phyloP scores from a whole-genome alignment of 306 rosid genomes.

The Castanea mollissima region DNA sequence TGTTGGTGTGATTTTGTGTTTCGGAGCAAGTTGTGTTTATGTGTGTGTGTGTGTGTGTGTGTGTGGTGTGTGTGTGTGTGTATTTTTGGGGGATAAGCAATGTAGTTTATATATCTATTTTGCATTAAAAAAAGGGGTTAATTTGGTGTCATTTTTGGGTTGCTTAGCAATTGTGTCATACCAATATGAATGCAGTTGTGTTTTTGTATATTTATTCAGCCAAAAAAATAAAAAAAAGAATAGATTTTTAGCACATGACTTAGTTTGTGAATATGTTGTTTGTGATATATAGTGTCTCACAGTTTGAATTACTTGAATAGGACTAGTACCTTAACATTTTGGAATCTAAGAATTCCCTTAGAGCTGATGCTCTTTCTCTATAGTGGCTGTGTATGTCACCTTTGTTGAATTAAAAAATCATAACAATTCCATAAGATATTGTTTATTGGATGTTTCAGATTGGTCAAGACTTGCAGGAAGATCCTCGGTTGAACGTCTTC shows the following conservation, averaged over 20 bases:
- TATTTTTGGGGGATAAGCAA: too few relatives aligned
- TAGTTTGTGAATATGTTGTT: not conserved
- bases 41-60: too few relatives aligned
- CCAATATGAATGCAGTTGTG: not conserved
- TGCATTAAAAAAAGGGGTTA: too few relatives aligned
- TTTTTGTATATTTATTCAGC: not conserved
- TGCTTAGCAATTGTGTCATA: too few relatives aligned
- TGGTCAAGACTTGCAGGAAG: conserved; percentile 63
- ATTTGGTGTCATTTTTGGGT: too few relatives aligned
- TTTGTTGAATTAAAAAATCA: too few relatives aligned
- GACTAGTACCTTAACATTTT: not conserved
- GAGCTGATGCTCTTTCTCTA: not conserved
- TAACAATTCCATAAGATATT: not conserved
- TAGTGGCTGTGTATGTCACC: not conserved
- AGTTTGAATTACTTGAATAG: not conserved
- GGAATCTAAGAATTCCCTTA: not conserved
- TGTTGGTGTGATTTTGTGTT: too few relatives aligned
- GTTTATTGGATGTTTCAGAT: conserved; percentile 47
- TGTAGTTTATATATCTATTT: too few relatives aligned
- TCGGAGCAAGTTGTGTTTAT: too few relatives aligned
- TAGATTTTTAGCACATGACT: not conserved
- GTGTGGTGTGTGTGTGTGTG: too few relatives aligned
- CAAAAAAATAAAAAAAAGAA: too few relatives aligned
- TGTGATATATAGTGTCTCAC: not conserved
- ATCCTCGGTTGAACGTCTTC: conserved; percentile 73